Evolutionary conservation across 2,329 filamentous ascomycete species (phyloP).

Genomic region (Xylaria sp.): DNA sequence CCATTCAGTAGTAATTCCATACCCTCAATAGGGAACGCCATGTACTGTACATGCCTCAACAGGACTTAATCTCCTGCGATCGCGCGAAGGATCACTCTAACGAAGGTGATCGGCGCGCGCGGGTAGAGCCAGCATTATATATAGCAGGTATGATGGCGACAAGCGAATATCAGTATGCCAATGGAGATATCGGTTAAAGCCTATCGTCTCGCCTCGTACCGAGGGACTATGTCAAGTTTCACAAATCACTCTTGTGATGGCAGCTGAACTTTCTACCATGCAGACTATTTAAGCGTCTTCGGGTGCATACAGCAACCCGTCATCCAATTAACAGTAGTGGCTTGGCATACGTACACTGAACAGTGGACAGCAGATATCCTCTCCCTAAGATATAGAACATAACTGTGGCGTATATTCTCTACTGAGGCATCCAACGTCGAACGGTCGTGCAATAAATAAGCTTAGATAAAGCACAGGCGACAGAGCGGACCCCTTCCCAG

Average conservation of each 20-base stretch:
- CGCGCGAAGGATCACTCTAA: conserved; percentile 26
- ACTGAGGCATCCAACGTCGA: background rate
- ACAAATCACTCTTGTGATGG: background rate
- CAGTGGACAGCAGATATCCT: background rate
- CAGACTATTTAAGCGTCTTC: background rate
- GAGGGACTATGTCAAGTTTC: background rate
- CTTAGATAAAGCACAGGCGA: conserved; percentile 1
- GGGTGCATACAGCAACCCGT: background rate
- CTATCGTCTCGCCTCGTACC: background rate
- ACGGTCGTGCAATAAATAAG: background rate
- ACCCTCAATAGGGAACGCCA: background rate
- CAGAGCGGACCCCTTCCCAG: background rate
- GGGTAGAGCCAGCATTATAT: conserved; percentile 9
- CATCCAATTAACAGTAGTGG: background rate
- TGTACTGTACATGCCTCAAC: background rate
- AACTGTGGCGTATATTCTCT: background rate
- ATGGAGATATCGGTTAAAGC: background rate
- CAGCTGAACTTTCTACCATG: background rate
- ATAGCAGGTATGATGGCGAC: background rate
- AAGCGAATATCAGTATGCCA: background rate
- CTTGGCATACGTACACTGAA: conserved; percentile 5
- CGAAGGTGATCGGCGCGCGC: background rate
- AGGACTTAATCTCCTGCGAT: conserved; percentile 12
- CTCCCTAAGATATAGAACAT: background rate
- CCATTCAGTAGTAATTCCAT: conserved; percentile 2